Base-by-base conservation (phyloP, 2,329 filamentous ascomycete genomes). In the Taxawa tesnikishii region DNA sequence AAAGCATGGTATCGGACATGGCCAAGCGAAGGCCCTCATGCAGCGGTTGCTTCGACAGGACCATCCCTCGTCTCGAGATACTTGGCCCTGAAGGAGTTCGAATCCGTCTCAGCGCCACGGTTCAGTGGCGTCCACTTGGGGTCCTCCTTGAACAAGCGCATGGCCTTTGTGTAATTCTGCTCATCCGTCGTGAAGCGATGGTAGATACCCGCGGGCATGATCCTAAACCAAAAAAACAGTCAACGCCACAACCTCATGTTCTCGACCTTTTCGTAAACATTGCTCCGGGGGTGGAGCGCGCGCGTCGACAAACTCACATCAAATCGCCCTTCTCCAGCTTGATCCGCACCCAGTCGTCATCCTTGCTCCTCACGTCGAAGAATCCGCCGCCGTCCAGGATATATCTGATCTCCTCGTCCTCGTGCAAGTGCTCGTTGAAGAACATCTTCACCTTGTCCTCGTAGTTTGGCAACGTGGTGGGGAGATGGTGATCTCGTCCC, bases 351-450 rank as follows among this genome's bases (percentile, higher is more conserved):
- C 90, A 98, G 43, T 81, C 75, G 50, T 96, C 88, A 13, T 71
- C 73, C 55, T 80, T 67, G 49, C 75, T 79, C 29, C 90, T 68
- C 3, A 98, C 87, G 58, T 98, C 90, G 53, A 98, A 98, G 57
- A 81, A 98, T 1, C 90, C 90, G 34, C 73, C 71, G 0, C 90
- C 90, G 39, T 79, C 87, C 18, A 84, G 68, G 44, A 98, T 87
- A 51, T 94, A 98, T 29, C 90, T 70, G 44, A 98, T 98, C 68
- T 98, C 90, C 63, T 98, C 90, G 46, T 98, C 90, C 63, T 98
- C 90, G 54, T 98, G 90, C 48, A 98, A 58, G 56, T 98, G 90
- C 67, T 98, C 90, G 47, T 81, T 57, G 64, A 96, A 98, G 65
- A 98, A 98, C 44, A 61, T 74, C 63, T 84, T 87, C 41, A 98